Base-by-base conservation (phyloP, 2,329 filamentous ascomycete species). In the Pseudogymnoascus pannorum region DNA sequence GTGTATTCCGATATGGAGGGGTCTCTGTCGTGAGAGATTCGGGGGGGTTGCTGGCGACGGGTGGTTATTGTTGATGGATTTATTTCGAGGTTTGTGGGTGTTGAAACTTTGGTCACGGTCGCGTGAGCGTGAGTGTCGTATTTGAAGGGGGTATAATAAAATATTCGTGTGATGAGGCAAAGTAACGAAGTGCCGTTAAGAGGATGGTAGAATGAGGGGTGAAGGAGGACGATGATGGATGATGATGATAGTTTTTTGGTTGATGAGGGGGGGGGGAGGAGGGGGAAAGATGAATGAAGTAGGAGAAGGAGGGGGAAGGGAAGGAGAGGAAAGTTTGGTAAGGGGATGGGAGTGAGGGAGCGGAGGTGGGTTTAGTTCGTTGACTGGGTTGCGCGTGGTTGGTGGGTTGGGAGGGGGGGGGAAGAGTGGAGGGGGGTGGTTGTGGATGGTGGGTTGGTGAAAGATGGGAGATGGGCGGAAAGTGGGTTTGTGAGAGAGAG, bases 1-100 rank as follows among this genome's bases (percentile, higher is more conserved):
- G 71, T 69, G 67, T 71, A 68, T 75, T 68, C 69, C 72, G 70
- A 71, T 75, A 72, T 72, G 68, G 69, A 71, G n/a, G 16, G 61
- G 68, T 65, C 66, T 60, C 54, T 59, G 36, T 38, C 12, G 58
- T 7, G 20, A 36, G 18, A 14, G 35, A 59, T 57, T 66, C 65
- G n/a, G 67, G 66, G 66, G 68, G 60, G 65, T 63, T 57, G 22
- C 6, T 8, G 51, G 29, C 16, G 22, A 33, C 16, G 22, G 16
- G 29, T 2, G 12, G n/a, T 18, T 7, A 14, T 57, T 26, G 66
- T n/a, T n/a, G n/a, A n/a, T n/a, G n/a, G n/a, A n/a, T n/a, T n/a
- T n/a, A n/a, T n/a, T 65, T 68, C 67, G 64, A 44, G 40, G n/a
- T n/a, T n/a, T 12, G 40, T 44, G 16, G 14, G 16, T 18, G 20